Conservation (phyloP, 768 basidiomycete species). For the Boletus rufocinnamomeus region DNA sequence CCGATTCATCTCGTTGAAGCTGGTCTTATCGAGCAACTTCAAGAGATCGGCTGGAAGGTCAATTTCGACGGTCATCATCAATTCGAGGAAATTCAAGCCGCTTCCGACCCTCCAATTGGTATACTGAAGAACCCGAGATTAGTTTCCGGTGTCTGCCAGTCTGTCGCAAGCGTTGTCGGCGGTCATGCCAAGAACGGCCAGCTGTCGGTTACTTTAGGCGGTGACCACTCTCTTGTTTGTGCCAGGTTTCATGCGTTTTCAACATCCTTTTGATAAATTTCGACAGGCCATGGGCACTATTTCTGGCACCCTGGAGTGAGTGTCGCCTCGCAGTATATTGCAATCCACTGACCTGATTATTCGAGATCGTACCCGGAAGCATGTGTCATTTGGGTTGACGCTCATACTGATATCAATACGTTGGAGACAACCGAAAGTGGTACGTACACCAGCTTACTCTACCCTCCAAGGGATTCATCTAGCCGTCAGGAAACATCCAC, state of each 20-base stretch:
- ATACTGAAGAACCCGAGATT: constrained; percentile 88
- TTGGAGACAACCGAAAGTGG: constrained; percentile 76
- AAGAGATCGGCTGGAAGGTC: constrained; percentile 84
- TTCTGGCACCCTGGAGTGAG: constrained; percentile 79
- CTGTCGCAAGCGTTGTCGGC: constrained; percentile 77
- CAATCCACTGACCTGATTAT: constrained; percentile 7
- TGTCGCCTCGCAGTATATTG: neutral
- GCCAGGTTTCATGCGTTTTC: constrained; percentile 5
- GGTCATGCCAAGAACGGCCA: constrained; percentile 74
- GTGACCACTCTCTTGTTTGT: constrained; percentile 91
- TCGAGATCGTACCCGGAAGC: constrained; percentile 71
- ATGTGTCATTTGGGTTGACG: constrained; percentile 95
- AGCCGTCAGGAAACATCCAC: constrained; percentile 80
- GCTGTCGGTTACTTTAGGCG: constrained; percentile 89
- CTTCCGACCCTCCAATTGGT: constrained; percentile 68
- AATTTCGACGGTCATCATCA: constrained; percentile 88
- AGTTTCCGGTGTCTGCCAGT: constrained; percentile 80
- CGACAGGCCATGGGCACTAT: constrained; percentile 89
- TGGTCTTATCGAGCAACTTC: constrained; percentile 77
- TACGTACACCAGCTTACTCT: constrained; percentile 27
- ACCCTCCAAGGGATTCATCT: constrained; percentile 1
- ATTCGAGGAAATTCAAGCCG: constrained; percentile 71
- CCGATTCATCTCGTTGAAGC: constrained; percentile 89
- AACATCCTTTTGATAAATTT: constrained; percentile 3
- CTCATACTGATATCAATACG: constrained; percentile 97